Evolutionary conservation across 495 filamentous ascomycete species (phyloP).

Genomic region (Pseudoneurospora amorphoporcata): DNA sequence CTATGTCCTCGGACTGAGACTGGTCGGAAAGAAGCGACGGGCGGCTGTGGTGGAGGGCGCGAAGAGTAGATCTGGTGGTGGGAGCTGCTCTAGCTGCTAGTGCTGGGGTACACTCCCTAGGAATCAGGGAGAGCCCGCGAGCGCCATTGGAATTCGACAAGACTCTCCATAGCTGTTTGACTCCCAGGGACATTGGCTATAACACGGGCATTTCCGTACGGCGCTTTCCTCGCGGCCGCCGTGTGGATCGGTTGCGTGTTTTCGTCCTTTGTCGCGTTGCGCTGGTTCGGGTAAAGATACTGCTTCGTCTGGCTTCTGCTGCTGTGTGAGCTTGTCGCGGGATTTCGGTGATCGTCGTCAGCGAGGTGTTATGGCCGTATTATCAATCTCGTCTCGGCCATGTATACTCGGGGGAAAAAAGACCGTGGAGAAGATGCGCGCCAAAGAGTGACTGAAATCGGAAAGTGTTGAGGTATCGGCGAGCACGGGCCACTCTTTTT

Average conservation of each 20-base stretch:
- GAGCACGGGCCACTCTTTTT: neutral
- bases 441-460: neutral
- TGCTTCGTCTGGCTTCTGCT: neutral
- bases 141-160: conserved; percentile 10
- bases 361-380: neutral
- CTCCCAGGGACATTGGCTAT: conserved; percentile 37
- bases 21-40: neutral
- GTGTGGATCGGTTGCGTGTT: neutral
- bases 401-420: neutral
- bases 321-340: neutral
- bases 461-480: neutral
- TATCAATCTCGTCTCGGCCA: neutral
- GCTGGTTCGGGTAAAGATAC: neutral
- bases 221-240: neutral
- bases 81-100: neutral
- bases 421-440: neutral
- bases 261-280: neutral
- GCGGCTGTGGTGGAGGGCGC: neutral
- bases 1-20: neutral
- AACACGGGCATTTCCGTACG: conserved; percentile 15
- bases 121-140: conserved; percentile 24
- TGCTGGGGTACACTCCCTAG: conserved; percentile 15
- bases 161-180: conserved; percentile 27
- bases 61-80: neutral
- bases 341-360: neutral